phyloP scores from a whole-genome alignment of 1,284 basidiomycete genomes.

The Irpex rosettiformis region DNA sequence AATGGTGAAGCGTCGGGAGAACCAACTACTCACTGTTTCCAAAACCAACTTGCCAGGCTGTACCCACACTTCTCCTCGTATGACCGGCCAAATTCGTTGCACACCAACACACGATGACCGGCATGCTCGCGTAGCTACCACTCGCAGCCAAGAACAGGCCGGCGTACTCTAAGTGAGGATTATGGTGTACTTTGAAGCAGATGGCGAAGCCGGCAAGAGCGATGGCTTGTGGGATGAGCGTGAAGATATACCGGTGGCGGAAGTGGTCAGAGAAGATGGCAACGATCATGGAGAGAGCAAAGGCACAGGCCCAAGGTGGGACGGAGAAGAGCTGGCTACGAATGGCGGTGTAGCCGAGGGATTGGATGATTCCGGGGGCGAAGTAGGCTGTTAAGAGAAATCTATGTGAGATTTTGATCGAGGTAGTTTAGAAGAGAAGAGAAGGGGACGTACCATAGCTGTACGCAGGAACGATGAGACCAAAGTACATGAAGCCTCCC shows the following conservation, averaged over 20 bases:
- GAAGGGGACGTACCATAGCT: conserved; percentile 17
- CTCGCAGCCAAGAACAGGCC: conserved; percentile 23
- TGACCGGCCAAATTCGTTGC: conserved; percentile 22
- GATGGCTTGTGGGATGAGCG: conserved; percentile 15
- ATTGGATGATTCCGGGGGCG: conserved; percentile 29
- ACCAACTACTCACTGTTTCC: no score
- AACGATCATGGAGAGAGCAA: conserved; percentile 22
- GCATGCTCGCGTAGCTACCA: conserved; percentile 24
- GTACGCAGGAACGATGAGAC: conserved; percentile 24
- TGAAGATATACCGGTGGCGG: conserved; percentile 22
- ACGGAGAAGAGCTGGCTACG: conserved; percentile 46
- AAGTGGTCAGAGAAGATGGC: conserved; percentile 19
- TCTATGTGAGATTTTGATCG: background rate
- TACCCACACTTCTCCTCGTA: conserved; percentile 16
- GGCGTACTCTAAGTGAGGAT: conserved; percentile 21
- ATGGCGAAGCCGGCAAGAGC: conserved; percentile 20
- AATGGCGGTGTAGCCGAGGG: conserved; percentile 40
- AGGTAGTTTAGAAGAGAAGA: background rate
- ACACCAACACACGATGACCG: conserved; percentile 28
- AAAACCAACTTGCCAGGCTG: conserved; percentile 23
- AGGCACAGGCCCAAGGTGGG: conserved; percentile 36
- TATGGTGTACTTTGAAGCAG: conserved; percentile 19
- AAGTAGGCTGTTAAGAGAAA: conserved; percentile 19
- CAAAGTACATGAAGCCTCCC: conserved; percentile 25
- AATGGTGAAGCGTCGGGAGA: conserved; percentile 7